These are phyloP conservation scores for Coriaria nepalensis DNA, from an alignment of 306 rosid species.

Conservation along the genomic window DNA sequence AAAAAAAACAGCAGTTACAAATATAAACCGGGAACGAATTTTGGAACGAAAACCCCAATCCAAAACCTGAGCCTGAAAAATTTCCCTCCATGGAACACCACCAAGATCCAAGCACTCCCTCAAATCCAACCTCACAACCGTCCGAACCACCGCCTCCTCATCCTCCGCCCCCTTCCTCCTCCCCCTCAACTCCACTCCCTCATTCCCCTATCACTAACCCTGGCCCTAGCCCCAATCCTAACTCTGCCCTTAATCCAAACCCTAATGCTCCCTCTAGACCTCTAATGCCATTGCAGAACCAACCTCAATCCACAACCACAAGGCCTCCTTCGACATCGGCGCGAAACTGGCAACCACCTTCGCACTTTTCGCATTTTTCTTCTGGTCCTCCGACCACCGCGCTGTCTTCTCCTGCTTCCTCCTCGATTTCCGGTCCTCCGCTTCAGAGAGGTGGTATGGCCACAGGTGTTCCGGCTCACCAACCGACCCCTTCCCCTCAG, in stretches of 20 bases:
- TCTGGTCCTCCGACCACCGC: too few relatives aligned
- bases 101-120: too few relatives aligned
- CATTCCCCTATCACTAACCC: constrained; percentile 27
- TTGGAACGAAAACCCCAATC: too few relatives aligned
- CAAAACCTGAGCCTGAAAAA: too few relatives aligned
- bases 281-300: constrained; percentile 9
- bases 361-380: constrained; percentile 43
- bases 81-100: too few relatives aligned
- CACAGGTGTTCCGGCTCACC: constrained; percentile 73
- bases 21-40: too few relatives aligned
- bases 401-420: constrained; percentile 26
- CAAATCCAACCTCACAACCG: constrained; percentile 4
- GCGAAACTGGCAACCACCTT: constrained; percentile 33
- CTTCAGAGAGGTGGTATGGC: constrained; percentile 58
- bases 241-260: constrained; percentile 18
- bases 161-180: constrained; percentile 4
- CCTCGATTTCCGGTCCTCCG: constrained; percentile 28
- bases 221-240: constrained; percentile 5
- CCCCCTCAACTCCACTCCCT: constrained; percentile 17
- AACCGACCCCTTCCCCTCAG: constrained; percentile 31
- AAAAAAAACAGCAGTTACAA: too few relatives aligned
- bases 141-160: constrained; percentile 18
- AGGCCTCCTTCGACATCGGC: constrained; percentile 45
- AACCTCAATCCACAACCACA: constrained; percentile 21
- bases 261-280: constrained; percentile 36